Base-by-base conservation (phyloP, 176 grass and related monocot species). In the Ensete glaucum region DNA sequence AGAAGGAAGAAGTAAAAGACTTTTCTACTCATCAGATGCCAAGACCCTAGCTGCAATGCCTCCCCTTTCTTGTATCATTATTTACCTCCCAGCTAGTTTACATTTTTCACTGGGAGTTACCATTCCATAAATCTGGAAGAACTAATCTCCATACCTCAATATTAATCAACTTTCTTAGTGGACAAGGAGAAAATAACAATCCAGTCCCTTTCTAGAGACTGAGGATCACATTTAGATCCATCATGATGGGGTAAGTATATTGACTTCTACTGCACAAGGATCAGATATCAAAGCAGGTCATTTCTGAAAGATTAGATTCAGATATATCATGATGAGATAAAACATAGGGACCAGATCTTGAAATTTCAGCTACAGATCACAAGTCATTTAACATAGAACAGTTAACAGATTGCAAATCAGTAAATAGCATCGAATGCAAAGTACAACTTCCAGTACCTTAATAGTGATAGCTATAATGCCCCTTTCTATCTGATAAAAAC, bases 391-490 rank as follows among this genome's bases (percentile, higher is more conserved):
- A 29, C 64, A 67, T 3, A 34, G 9, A 67, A 73, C 50, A 73
- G 51, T 48, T 62, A 29, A 64, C 23, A 14, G 58, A 64, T 58
- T 20, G 11, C n/a, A 73, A 81, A 17, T 24, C 72, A 24, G 76
- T 6, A 22, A 69, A 50, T 13, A 57, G 15, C 6, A 57, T 65
- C 5, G 59, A 29, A 54, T 3, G 22, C 15, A 52, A 67, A 89
- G 73, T 64, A 74, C 55, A 69, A 50, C 11, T 51, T 11, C 23
- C 11, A 72, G 69, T 89, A 98, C 94, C 94, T 98, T 98, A 50
- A 93, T 88, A 43, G 73, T 87, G 82, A 98, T 90, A 80, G 94
- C 86, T 72, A 98, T 59, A 22, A 93, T 93, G 21, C 84, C 90
- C 75, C 90, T 93, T 84, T 82, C 89, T 76, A 98, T 93, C 94